A percentile compares a stretch with the other conserved stretches of the same genome.
Evolutionary conservation across 108 stramenopile species (phyloP).

Genomic region (Discostella stelligeroides): DNA sequence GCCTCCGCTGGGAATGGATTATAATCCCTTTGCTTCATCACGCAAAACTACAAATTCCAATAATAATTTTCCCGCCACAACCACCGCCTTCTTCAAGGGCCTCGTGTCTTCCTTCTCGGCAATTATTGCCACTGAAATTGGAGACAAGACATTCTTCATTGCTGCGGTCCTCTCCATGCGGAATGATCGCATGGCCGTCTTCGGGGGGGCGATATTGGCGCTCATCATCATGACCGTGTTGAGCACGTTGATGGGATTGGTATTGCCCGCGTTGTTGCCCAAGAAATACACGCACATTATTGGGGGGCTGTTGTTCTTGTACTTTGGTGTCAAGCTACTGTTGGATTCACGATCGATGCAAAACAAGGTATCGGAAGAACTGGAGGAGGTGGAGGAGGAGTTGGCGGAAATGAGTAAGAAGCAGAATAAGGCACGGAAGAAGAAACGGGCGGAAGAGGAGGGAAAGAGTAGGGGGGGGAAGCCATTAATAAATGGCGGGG

Average conservation of each 20-base stretch:
- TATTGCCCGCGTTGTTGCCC: conserved; percentile 89
- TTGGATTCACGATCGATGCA: conserved; percentile 86
- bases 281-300: conserved; percentile 93
- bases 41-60: conserved; percentile 37
- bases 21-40: conserved; percentile 38
- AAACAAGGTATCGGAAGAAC: conserved; percentile 91
- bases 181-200: conserved; percentile 88
- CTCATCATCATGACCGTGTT: conserved; percentile 96
- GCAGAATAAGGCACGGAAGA: conserved; percentile 59
- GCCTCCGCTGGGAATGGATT: conserved; percentile 46
- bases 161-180: conserved; percentile 98
- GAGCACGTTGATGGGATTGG: conserved; percentile 89
- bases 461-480: too few relatives aligned
- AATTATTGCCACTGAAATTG: conserved; percentile 99
- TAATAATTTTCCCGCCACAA: conserved; percentile 35
- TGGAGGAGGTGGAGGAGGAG: conserved; percentile 98
- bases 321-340: conserved; percentile 96
- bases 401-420: conserved; percentile 62
- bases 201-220: conserved; percentile 89
- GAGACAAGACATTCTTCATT: conserved; percentile 99
- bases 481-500: conserved; percentile 11
- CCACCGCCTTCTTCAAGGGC: conserved; percentile 57
- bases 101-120: conserved; percentile 81
- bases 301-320: conserved; percentile 93
- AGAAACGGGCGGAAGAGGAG: conserved; percentile 24